Percentiles rank a stretch among this genome's conserved stretches.
phyloP scores from a whole-genome alignment of 306 rosid species.

The Pyrus communis region DNA sequence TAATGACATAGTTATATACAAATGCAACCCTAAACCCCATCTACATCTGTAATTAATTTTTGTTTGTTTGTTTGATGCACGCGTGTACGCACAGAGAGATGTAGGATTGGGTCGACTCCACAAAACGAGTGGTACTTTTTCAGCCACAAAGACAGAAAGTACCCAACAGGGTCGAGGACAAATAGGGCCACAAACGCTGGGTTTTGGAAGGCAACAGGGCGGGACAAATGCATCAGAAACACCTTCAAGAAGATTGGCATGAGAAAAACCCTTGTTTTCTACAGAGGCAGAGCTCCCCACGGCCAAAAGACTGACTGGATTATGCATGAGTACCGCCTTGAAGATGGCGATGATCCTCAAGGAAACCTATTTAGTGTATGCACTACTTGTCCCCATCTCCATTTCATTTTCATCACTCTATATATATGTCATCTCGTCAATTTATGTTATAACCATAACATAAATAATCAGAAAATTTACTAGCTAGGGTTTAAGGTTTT shows the following conservation, averaged over 20 bases:
- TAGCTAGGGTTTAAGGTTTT: neutral
- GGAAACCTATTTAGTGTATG: slow-evolving; percentile 31
- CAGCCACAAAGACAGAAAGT: slow-evolving; percentile 94
- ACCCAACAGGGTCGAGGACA: slow-evolving; percentile 97
- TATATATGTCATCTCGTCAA: neutral
- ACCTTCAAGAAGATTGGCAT: slow-evolving; percentile 76
- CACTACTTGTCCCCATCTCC: neutral
- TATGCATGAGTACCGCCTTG: slow-evolving; percentile 95
- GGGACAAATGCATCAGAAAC: slow-evolving; percentile 87
- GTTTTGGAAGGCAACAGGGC: slow-evolving; percentile 95
- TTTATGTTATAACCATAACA: neutral
- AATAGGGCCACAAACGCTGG: slow-evolving; percentile 91
- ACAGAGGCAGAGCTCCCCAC: slow-evolving; percentile 92
- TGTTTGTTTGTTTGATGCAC: neutral
- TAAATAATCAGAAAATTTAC: neutral
- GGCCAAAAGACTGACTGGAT: slow-evolving; percentile 97
- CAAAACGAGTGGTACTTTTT: slow-evolving; percentile 97
- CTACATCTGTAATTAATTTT: too few species aligned
- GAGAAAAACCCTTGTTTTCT: slow-evolving; percentile 91
- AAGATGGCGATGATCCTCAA: slow-evolving; percentile 58
- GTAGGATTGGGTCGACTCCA: slow-evolving; percentile 89
- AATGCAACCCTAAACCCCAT: too few species aligned
- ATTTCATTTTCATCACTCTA: neutral
- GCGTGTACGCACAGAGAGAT: slow-evolving; percentile 45
- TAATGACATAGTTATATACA: too few species aligned